These are phyloP conservation scores for Termitomyces sp. DNA, from an alignment of 768 basidiomycete species.

Conservation along the genomic window DNA sequence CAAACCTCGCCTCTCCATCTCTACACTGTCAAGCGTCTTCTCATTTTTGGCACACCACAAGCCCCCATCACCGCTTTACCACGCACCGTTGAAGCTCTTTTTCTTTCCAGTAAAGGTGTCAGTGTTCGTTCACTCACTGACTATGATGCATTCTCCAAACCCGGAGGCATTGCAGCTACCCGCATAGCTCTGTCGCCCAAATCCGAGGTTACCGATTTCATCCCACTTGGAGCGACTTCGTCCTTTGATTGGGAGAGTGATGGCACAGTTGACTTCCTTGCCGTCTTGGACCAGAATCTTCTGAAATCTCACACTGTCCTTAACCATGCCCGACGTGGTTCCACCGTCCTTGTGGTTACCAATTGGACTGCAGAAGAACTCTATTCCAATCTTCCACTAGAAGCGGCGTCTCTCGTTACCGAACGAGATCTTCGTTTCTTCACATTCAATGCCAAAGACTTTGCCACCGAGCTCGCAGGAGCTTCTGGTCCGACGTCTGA, in stretches of 20 bases:
- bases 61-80: slow-evolving; percentile 53
- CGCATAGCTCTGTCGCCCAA: slow-evolving; percentile 62
- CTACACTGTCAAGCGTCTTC: slow-evolving; percentile 48
- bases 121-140: slow-evolving; percentile 58
- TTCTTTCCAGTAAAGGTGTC: slow-evolving; percentile 45
- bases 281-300: slow-evolving; percentile 69
- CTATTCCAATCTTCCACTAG: slow-evolving; percentile 53
- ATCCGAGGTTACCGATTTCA: slow-evolving; percentile 24
- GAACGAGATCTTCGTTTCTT: slow-evolving; percentile 54
- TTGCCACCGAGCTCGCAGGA: slow-evolving; percentile 39
- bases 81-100: slow-evolving; percentile 52
- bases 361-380: slow-evolving; percentile 77
- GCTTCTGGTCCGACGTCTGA: slow-evolving; percentile 29
- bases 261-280: slow-evolving; percentile 63
- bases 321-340: slow-evolving; percentile 56
- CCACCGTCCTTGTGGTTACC: slow-evolving; percentile 70
- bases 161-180: slow-evolving; percentile 64
- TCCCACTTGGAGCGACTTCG: slow-evolving; percentile 52
- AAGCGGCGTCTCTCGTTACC: slow-evolving; percentile 39
- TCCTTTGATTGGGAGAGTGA: slow-evolving; percentile 44
- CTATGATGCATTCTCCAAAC: slow-evolving; percentile 71
- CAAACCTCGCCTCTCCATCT: slow-evolving; percentile 39
- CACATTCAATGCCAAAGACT: slow-evolving; percentile 49
- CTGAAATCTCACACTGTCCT: slow-evolving; percentile 76
- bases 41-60: slow-evolving; percentile 59